Base-by-base conservation (phyloP, 352 stramenopile species). In the Globisporangium parvum region DNA sequence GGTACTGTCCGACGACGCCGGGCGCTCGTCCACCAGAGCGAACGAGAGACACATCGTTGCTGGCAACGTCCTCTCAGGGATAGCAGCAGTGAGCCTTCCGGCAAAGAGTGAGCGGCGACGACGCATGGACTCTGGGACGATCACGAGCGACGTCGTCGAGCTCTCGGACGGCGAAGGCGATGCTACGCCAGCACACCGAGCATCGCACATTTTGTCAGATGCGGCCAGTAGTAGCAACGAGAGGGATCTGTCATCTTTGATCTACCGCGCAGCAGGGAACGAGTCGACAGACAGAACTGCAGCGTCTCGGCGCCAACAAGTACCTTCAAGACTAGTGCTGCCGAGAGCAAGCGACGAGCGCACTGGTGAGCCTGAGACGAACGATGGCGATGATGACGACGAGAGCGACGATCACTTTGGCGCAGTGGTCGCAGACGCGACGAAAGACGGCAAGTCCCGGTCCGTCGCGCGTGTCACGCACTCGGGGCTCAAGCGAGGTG, bases 371-470 rank as follows among this genome's bases (percentile, higher is more conserved):
- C 31, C 33, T 0, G 23, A 56, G n/a, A 42, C 24, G 8, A 50
- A 37, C 15, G 51, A 63, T 20, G 53, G 70, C 26, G 65, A 75
- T 23, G 63, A 81, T 60, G 62, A 68, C 31, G 66, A 70, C n/a
- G 65, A 63, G 23, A 48, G 71, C 6, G 69, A 80, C 55, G 67
- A 81, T 42, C 41, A 52, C 1, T 48, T 75, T 1, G 74, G 88
- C 3, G 76, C 59, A 11, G 44, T 71, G 20, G 53, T 85, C 0
- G 55, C 76, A 28, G 75, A 88, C 12, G 53, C 88, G 21, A 67
- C 65, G 42, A 87, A 80, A 62, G 75, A 81, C 21, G 62, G 64
- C 6, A 91, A 88, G 45, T 64, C 71, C 3, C 67, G 80, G 9
- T 68, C 55, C 3, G 68, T 89, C 28, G 62, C 72, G 0, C 84